Percentiles rank a stretch among this genome's conserved stretches.
phyloP scores from a whole-genome alignment of 1,139 yeast species.

The Candida gigantensis region DNA sequence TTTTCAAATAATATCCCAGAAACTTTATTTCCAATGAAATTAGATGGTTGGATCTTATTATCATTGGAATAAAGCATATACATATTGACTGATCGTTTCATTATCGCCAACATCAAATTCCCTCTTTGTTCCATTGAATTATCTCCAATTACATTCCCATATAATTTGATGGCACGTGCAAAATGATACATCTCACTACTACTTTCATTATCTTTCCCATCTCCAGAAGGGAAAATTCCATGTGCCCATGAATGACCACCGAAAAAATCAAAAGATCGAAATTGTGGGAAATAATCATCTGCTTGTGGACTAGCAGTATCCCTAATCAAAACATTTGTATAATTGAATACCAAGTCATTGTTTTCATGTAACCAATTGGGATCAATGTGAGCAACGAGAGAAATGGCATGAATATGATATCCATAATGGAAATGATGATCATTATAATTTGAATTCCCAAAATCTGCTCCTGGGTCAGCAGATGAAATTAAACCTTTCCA shows the following conservation, averaged over 20 bases:
- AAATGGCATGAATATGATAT: slow-evolving; percentile 73
- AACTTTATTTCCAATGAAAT: slow-evolving; percentile 42
- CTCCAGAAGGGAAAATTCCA: slow-evolving; percentile 46
- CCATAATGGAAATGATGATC: slow-evolving; percentile 86
- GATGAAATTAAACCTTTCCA: slow-evolving; percentile 79
- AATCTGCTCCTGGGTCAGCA: slow-evolving; percentile 67
- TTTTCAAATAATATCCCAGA: slow-evolving; percentile 50
- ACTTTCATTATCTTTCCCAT: slow-evolving; percentile 50
- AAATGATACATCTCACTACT: slow-evolving; percentile 49
- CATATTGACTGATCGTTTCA: slow-evolving; percentile 44
- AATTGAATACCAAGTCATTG: slow-evolving; percentile 28
- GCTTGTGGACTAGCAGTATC: slow-evolving; percentile 43
- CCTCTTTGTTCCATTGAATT: slow-evolving; percentile 38
- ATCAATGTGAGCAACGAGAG: slow-evolving; percentile 62
- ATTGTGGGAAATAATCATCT: slow-evolving; percentile 42
- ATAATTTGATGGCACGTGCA: slow-evolving; percentile 45
- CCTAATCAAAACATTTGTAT: slow-evolving; percentile 36
- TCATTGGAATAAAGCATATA: slow-evolving; percentile 44
- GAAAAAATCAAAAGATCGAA: slow-evolving; percentile 46
- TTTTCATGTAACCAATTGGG: slow-evolving; percentile 30
- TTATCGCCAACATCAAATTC: slow-evolving; percentile 43
- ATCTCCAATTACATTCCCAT: slow-evolving; percentile 36
- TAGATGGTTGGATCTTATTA: slow-evolving; percentile 39
- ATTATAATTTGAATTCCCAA: slow-evolving; percentile 75
- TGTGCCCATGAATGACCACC: slow-evolving; percentile 52